phyloP scores from a whole-genome alignment of 23 red algal genomes.

The Gracilaria caudata region DNA sequence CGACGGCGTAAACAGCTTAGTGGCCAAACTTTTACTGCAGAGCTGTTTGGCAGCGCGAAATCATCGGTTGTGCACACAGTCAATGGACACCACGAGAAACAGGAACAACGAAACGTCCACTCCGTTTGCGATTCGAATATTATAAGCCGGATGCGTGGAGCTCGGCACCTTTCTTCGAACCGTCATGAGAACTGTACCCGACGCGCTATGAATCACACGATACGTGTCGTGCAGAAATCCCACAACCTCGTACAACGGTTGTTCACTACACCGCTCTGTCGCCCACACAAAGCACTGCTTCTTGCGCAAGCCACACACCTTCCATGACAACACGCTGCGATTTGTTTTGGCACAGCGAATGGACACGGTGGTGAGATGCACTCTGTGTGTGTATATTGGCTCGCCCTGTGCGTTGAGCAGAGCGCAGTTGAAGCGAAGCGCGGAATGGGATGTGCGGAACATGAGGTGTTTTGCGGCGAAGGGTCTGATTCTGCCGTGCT shows the following conservation, averaged over 20 bases:
- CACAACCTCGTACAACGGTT: not conserved
- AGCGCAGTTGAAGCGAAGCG: not conserved
- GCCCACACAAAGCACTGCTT: conserved; percentile 9
- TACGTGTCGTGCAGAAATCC: conserved; percentile 8
- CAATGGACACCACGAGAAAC: conserved; percentile 8
- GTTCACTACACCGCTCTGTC: not conserved
- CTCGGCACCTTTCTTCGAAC: not conserved
- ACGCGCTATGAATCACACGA: not conserved
- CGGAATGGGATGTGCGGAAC: not conserved
- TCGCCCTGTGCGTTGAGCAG: not conserved
- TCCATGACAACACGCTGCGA: not conserved
- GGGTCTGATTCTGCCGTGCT: not conserved
- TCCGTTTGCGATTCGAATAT: not conserved
- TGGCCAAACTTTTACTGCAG: too few species aligned
- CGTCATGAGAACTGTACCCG: not conserved
- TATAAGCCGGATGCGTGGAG: not conserved
- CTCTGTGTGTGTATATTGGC: not conserved
- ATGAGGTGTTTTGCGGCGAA: not conserved
- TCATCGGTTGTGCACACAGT: conserved; percentile 1
- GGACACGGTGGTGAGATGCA: not conserved
- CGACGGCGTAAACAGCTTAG: too few species aligned
- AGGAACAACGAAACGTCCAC: not conserved
- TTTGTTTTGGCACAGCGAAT: not conserved
- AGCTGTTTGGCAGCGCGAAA: too few species aligned
- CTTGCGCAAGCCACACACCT: not conserved